Evolutionary conservation across 768 basidiomycete species (phyloP), one percentile per base, ranked within the genome.

Genomic region (Boletus vermiculosoides): DNA sequence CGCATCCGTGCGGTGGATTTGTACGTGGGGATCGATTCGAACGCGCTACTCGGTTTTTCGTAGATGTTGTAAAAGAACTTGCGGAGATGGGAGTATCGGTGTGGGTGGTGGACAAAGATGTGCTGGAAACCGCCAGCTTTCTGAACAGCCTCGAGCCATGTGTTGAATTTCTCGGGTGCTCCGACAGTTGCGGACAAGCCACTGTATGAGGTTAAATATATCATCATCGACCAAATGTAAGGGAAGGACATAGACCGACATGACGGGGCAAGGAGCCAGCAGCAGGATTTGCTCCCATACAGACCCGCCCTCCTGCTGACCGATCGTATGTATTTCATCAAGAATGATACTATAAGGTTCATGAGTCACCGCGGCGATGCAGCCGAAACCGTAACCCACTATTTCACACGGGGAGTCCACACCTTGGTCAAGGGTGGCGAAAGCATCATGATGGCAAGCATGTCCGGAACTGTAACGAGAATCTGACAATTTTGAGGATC

Each of bases 211-310:
- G 51, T 31, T 13, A 33, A 22, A 44, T 1, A 30, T 13, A 42
- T 44, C 18, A 45, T 22, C 10, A n/a, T 39, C 34, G 50, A 30
- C n/a, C 13, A 39, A 20, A 54, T 11, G 22, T 5, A n/a, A 39
- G 8, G 9, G 49, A 48, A 41, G 25, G 2, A n/a, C 36, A 58
- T 25, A 48, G 45, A 72, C 81, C 39, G 39, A 87, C 86, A 90
- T 88, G 58, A 90, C 77, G 1, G 87, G 87, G 60, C 86, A 87
- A 20, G 86, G 85, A 10, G 86, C 82, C 15, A 90, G 71, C 6
- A 90, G 69, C 9, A 90, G 73, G n/a, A 88, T 84, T 63, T 88
- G 84, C 61, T 89, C 87, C 87, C 87, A 89, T 2, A 87, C 82
- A 0, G 83, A 75, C 2, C 88, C 88, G 1, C 83, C 84, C 55